These are phyloP conservation scores for Neofusicoccum kwambonambiense DNA, from an alignment of 2,329 filamentous ascomycete genomes.

Conservation along the genomic window DNA sequence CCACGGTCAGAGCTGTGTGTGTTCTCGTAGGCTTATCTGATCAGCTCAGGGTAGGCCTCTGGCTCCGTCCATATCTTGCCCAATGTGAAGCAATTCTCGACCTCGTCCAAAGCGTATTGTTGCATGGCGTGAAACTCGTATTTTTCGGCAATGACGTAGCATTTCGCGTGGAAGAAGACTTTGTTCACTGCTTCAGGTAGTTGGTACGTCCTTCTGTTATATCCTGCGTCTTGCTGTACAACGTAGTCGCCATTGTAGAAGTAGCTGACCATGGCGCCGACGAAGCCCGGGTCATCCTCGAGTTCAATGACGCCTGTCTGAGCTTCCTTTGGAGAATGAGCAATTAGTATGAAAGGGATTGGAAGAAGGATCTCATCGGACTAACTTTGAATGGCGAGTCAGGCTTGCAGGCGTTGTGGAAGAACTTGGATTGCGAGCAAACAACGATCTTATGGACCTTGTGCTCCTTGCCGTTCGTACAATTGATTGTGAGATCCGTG, in stretches of 20 bases:
- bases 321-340: background rate
- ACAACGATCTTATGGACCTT: background rate
- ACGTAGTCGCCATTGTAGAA: background rate
- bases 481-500: background rate
- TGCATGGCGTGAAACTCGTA: background rate
- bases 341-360: no score
- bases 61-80: no score
- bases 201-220: background rate
- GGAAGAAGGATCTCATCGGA: background rate
- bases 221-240: no score
- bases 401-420: background rate
- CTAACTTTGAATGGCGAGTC: background rate
- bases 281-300: background rate
- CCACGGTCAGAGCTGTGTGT: no score
- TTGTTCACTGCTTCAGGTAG: background rate
- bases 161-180: background rate
- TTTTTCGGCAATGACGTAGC: background rate
- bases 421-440: background rate
- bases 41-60: no score
- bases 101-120: no score
- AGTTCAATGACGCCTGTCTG: constrained; percentile 1
- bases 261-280: background rate
- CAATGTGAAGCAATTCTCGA: no score
- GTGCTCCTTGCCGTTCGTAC: background rate
- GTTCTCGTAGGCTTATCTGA: no score